These are phyloP conservation scores for Pilatotrama ljubarskyi DNA, from an alignment of 768 basidiomycete genomes.

Conservation along the genomic window DNA sequence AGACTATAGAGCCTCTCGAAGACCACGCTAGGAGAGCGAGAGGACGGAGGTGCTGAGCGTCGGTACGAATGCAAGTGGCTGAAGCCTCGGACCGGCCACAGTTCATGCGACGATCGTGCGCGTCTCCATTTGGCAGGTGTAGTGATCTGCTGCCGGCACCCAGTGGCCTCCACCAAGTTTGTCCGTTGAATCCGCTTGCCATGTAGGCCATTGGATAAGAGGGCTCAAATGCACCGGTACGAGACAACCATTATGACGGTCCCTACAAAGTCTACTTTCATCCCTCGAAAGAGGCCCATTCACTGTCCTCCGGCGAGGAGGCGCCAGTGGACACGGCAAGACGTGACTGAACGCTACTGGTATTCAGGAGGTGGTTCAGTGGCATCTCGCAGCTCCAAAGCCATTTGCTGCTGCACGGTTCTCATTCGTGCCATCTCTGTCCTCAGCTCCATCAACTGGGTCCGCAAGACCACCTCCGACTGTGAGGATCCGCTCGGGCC, in stretches of 20 bases:
- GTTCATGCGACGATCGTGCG: background rate
- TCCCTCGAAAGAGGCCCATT: no score
- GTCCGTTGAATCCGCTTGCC: no score
- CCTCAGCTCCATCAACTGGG: background rate
- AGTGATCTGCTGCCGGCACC: no score
- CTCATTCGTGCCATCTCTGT: slow-evolving; percentile 3
- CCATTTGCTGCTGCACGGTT: slow-evolving; percentile 5
- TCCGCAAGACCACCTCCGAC: background rate
- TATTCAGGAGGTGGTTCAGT: slow-evolving; percentile 1
- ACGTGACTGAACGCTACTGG: background rate
- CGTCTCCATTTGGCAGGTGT: background rate
- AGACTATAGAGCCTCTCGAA: no score
- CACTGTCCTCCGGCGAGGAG: no score
- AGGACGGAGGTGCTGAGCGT: background rate
- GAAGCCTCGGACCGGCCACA: background rate
- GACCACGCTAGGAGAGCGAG: no score
- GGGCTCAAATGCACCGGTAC: no score
- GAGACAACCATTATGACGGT: no score
- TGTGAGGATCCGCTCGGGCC: background rate
- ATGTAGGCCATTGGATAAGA: no score
- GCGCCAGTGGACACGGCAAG: background rate
- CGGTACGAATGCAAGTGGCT: no score
- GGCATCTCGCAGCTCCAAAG: slow-evolving; percentile 3
- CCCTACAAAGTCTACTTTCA: no score
- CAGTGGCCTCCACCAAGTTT: no score